Evolutionary conservation across 179 eudicot species (phyloP).

Genomic region (Vitellaria paradoxa): DNA sequence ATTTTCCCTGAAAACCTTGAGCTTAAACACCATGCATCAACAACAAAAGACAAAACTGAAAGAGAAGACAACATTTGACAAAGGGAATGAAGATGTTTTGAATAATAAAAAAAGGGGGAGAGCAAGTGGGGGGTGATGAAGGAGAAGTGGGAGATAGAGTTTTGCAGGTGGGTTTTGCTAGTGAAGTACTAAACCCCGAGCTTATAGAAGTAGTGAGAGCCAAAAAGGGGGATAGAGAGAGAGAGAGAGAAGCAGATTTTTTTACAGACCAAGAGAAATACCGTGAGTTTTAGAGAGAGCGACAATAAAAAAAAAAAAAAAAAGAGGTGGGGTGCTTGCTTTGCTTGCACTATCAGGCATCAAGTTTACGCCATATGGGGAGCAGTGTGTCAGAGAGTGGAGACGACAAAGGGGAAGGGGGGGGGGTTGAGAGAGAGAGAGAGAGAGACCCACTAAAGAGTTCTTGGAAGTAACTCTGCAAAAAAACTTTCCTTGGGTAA

Average conservation of each 20-base stretch:
- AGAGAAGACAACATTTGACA: neutral
- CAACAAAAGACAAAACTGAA: constrained; percentile 8
- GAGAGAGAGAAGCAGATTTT: constrained; percentile 8
- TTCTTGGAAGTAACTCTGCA: neutral
- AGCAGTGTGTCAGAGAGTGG: constrained; percentile 48
- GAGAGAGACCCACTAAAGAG: constrained; percentile 4
- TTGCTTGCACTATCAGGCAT: constrained; percentile 67
- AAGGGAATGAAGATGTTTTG: constrained; percentile 9
- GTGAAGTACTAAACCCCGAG: constrained; percentile 51
- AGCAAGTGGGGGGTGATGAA: constrained; percentile 9
- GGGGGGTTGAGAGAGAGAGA: constrained; percentile 10
- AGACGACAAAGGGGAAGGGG: constrained; percentile 22
- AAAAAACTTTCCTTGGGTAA: no score
- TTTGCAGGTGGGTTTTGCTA: constrained; percentile 45
- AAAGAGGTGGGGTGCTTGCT: constrained; percentile 39
- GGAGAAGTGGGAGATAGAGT: constrained; percentile 4
- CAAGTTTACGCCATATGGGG: constrained; percentile 55
- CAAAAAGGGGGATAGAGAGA: constrained; percentile 23
- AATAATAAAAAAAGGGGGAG: neutral
- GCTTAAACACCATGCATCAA: constrained; percentile 15
- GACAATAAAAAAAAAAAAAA: neutral
- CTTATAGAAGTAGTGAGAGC: constrained; percentile 36
- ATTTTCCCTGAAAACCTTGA: constrained; percentile 2
- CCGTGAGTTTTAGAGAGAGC: constrained; percentile 10
- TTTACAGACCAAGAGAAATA: constrained; percentile 17